Evolutionary conservation across 83 land plant genomes (phyloP).

Genomic region (Isoetes engelmannii): DNA sequence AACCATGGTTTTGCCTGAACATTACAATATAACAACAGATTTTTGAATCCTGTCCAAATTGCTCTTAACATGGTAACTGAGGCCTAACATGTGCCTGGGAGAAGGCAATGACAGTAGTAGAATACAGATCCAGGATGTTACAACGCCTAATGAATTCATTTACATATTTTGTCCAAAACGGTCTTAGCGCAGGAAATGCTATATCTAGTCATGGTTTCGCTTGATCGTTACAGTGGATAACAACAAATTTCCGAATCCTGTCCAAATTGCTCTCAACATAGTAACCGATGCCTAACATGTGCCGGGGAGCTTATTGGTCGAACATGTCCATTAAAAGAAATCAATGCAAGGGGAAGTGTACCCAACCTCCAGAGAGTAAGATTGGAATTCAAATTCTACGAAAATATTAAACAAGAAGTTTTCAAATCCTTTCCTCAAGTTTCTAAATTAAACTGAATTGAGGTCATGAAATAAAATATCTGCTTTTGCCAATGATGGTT

Average conservation of each 20-base stretch:
- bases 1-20: conserved; percentile 94
- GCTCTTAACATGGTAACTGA: conserved; percentile 73
- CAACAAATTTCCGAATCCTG: conserved; percentile 52
- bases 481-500: conserved; percentile 86
- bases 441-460: background rate
- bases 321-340: conserved; percentile 78
- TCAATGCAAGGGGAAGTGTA: conserved; percentile 83
- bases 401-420: background rate
- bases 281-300: conserved; percentile 88
- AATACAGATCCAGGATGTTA: conserved; percentile 69
- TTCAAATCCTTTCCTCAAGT: background rate
- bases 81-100: conserved; percentile 91
- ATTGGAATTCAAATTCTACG: conserved; percentile 72
- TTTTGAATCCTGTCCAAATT: conserved; percentile 42
- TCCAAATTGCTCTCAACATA: conserved; percentile 53
- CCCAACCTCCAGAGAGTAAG: conserved; percentile 82
- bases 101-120: no score
- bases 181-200: conserved; percentile 68
- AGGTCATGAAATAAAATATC: conserved; percentile 33
- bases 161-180: conserved; percentile 82
- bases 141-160: conserved; percentile 82
- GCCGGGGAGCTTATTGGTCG: conserved; percentile 87
- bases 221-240: conserved; percentile 90
- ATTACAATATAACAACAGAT: conserved; percentile 87
- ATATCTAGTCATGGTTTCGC: conserved; percentile 93